A percentile compares a stretch with the other conserved stretches of the same genome.
phyloP scores from a whole-genome alignment of 2,329 filamentous ascomycete genomes.

The Magnaporthiopsis incrustans region DNA sequence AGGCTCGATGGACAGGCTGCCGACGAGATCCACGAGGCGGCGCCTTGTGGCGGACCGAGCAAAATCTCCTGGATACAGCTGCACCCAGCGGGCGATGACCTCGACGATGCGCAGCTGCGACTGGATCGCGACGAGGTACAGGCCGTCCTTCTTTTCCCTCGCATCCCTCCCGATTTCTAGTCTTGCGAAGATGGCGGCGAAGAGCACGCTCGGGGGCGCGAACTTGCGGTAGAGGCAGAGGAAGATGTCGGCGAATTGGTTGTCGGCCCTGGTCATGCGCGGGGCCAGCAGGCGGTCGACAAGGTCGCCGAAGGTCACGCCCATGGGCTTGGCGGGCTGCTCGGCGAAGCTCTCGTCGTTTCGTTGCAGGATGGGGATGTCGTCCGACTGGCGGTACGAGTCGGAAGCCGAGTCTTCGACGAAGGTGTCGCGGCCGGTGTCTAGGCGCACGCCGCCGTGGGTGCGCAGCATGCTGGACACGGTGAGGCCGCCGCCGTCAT shows the following conservation, averaged over 20 bases:
- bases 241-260: constrained; percentile 83
- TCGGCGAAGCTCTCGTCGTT: constrained; percentile 51
- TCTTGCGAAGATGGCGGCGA: constrained; percentile 68
- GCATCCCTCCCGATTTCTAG: constrained; percentile 53
- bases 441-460: constrained; percentile 41
- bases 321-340: constrained; percentile 35
- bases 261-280: constrained; percentile 78
- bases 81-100: constrained; percentile 82
- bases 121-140: constrained; percentile 48
- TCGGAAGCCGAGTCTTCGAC: constrained; percentile 65
- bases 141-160: constrained; percentile 46
- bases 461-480: constrained; percentile 42
- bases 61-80: constrained; percentile 87
- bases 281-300: constrained; percentile 81
- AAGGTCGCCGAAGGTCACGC: constrained; percentile 58
- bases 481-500: constrained; percentile 37
- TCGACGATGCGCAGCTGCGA: constrained; percentile 78
- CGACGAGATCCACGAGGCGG: constrained; percentile 67
- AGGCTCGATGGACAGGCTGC: constrained; percentile 63
- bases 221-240: constrained; percentile 93
- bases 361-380: constrained; percentile 58
- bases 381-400: constrained; percentile 57
- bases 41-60: constrained; percentile 66
- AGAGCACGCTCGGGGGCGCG: constrained; percentile 68
- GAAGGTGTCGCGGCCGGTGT: constrained; percentile 46